These are phyloP conservation scores for Lasiosphaeria miniovina DNA, from an alignment of 495 filamentous ascomycete genomes.

Conservation along the genomic window DNA sequence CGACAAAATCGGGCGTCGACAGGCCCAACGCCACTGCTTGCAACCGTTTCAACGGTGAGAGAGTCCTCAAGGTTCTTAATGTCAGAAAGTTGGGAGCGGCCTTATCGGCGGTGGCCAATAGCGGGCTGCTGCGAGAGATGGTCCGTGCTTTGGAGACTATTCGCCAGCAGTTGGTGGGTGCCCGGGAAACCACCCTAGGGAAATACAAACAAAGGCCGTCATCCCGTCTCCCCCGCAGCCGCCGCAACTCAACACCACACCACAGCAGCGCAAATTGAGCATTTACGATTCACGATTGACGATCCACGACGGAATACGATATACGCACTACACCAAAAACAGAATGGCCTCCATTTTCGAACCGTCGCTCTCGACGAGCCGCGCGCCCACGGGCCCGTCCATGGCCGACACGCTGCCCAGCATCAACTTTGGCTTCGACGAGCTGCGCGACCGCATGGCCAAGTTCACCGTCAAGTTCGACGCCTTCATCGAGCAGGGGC, in stretches of 20 bases:
- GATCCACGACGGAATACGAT: background rate
- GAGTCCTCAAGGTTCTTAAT: background rate
- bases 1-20: background rate
- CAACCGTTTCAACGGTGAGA: background rate
- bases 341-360: slow-evolving; percentile 72
- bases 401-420: slow-evolving; percentile 78
- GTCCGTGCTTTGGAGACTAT: background rate
- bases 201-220: slow-evolving; percentile 22
- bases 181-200: slow-evolving; percentile 25
- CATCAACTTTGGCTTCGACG: slow-evolving; percentile 95
- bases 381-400: slow-evolving; percentile 54
- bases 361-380: slow-evolving; percentile 72
- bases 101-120: background rate
- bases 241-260: background rate
- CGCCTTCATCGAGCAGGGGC: slow-evolving; percentile 85
- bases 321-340: slow-evolving; percentile 16
- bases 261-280: background rate
- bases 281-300: background rate
- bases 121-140: background rate
- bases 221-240: slow-evolving; percentile 1
- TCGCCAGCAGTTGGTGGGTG: background rate
- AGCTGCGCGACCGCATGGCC: slow-evolving; percentile 90
- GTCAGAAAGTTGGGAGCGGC: background rate
- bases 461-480: slow-evolving; percentile 91
- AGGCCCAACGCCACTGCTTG: too few relatives aligned